A percentile compares a stretch with the other conserved stretches of the same genome.
These are phyloP conservation scores for Acacia concinna DNA, from an alignment of 331 rosid genomes.

Conservation along the genomic window DNA sequence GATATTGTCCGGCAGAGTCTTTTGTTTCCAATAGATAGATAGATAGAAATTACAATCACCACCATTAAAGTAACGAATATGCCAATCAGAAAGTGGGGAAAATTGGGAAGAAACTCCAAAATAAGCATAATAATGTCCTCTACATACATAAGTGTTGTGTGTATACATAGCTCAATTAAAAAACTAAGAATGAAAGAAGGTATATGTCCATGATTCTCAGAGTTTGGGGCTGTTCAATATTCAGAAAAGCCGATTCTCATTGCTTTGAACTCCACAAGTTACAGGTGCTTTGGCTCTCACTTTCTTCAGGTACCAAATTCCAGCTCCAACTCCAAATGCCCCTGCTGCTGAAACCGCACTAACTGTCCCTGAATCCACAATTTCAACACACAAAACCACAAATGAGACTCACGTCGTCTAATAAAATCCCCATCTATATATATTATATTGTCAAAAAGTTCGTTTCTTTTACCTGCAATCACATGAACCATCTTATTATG, in stretches of 20 bases:
- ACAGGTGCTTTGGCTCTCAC: constrained; percentile 79
- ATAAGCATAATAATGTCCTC: constrained; percentile 13
- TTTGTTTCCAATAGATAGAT: constrained; percentile 4
- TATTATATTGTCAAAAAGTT: not conserved
- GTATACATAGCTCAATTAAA: not conserved
- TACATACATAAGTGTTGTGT: constrained; percentile 12
- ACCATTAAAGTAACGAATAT: constrained; percentile 7
- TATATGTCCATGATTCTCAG: constrained; percentile 30
- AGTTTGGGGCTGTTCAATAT: not conserved
- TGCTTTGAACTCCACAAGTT: constrained; percentile 88
- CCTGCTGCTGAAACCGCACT: constrained; percentile 73
- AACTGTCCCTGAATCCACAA: constrained; percentile 63
- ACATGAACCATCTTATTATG: constrained; percentile 53
- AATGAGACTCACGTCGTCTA: not conserved
- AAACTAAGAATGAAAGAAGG: constrained; percentile 29
- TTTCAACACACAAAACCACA: not conserved
- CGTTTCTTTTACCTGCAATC: constrained; percentile 66
- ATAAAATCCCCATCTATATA: constrained; percentile 2
- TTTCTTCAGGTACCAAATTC: constrained; percentile 74
- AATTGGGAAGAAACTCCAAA: constrained; percentile 25
- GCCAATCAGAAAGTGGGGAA: constrained; percentile 11
- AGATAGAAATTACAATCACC: not conserved
- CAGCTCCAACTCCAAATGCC: constrained; percentile 82
- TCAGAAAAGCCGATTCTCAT: constrained; percentile 89
- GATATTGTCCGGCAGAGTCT: not conserved